A percentile compares a stretch with the other conserved stretches of the same genome.
Conservation (phyloP, 768 basidiomycete genomes). For the Termitomyces sp. region DNA sequence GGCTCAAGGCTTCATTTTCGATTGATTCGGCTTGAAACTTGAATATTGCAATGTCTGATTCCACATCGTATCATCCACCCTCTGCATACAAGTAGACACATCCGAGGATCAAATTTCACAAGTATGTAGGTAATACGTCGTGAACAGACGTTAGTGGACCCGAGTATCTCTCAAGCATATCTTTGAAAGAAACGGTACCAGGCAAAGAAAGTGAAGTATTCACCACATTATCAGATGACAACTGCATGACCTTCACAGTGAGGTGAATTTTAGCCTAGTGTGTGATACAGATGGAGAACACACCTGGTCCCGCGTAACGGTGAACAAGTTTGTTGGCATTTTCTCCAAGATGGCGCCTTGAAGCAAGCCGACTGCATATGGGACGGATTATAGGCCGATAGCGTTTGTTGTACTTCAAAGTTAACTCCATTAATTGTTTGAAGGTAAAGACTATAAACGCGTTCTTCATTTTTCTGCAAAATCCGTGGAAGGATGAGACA, state of each 20-base stretch:
- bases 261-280: background rate
- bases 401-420: slow-evolving; percentile 49
- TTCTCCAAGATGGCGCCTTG: slow-evolving; percentile 62
- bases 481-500: background rate
- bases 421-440: slow-evolving; percentile 59
- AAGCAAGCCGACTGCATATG: slow-evolving; percentile 56
- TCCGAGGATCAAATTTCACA: slow-evolving; percentile 12
- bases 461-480: background rate
- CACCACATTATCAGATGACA: slow-evolving; percentile 55
- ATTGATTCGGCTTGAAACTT: too few species aligned
- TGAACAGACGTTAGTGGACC: slow-evolving; percentile 42
- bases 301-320: slow-evolving; percentile 68
- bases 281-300: background rate
- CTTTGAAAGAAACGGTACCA: slow-evolving; percentile 29
- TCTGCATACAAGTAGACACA: background rate
- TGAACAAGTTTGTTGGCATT: slow-evolving; percentile 61
- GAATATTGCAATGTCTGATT: too few species aligned
- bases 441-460: slow-evolving; percentile 56
- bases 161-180: slow-evolving; percentile 33
- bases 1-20: too few species aligned
- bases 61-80: too few species aligned
- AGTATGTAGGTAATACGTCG: slow-evolving; percentile 52
- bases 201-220: slow-evolving; percentile 22
- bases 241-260: slow-evolving; percentile 51
- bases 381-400: slow-evolving; percentile 59